Base-by-base conservation (phyloP, 257 asterid species). In the Fraxinus anomala region DNA sequence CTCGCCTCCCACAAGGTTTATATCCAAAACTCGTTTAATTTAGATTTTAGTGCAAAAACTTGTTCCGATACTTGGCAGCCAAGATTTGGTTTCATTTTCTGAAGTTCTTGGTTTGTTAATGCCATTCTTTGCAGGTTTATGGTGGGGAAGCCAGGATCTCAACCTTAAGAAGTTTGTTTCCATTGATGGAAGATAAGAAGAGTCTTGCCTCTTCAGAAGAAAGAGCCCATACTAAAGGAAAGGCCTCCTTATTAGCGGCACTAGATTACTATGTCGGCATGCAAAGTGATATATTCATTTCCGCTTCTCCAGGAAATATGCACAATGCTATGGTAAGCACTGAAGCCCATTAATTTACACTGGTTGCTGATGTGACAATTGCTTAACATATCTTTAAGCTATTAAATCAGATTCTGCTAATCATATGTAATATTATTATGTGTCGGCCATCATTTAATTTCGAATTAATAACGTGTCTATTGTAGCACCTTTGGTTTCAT, bases 301-400 rank as follows among this genome's bases (percentile, higher is more conserved):
- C 99, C 8, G 99, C 99, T 70, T 94, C 99, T 6, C 99, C 98
- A 0, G 99, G 99, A 83, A 94, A 94, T 80, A 94, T 94, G 99
- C 99, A 94, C 82, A 94, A 94, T 66, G 99, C 99, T 33, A 83
- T 94, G 92, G 99, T 94, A 56, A 56, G 66, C 12, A 47, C n/a
- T 42, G 51, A 42, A 42, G 17, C 51, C 17, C 51, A 42, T 42
- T 42, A 14, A 11, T 42, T 39, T 39, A 9, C 44, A 1, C 44
- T 9, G 44, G 12, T 37, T 37, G 42, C 42, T 37, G 42, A 37
- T 37, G 10, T 37, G 42, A 37, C 8, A 37, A 37, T 37, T 37
- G 42, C 42, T 7, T 37, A 8, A 8, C 12, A 1, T 37, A 37
- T 37, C 42, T 7, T 37, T 37, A 37, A 37, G 42, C 42, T 37